Conservation (phyloP, 352 stramenopile genomes). For the Globisporangium abappressorium region DNA sequence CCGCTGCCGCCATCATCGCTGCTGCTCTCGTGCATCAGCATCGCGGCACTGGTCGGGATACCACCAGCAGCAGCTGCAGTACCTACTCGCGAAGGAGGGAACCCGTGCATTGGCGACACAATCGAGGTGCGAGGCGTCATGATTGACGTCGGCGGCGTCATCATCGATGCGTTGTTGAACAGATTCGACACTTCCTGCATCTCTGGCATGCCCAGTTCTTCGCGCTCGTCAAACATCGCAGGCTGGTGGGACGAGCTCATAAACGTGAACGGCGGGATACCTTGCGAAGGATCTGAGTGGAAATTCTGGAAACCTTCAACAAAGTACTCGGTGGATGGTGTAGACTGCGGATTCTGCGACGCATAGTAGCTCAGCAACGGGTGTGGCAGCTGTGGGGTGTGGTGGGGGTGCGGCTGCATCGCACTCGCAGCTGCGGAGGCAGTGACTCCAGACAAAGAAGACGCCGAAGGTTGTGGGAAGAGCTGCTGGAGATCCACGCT, state of each 20-base stretch:
- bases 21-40: conserved; percentile 14
- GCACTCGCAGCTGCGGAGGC: background rate
- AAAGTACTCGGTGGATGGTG: conserved; percentile 14
- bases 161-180: conserved; percentile 15
- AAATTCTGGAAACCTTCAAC: conserved; percentile 19
- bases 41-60: background rate
- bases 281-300: conserved; percentile 5
- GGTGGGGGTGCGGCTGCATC: conserved; percentile 9
- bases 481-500: conserved; percentile 22
- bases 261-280: conserved; percentile 9
- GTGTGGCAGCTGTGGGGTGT: background rate
- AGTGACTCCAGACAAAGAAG: background rate
- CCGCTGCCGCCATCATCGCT: conserved; percentile 11
- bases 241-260: conserved; percentile 2
- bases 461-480: conserved; percentile 8
- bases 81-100: conserved; percentile 2
- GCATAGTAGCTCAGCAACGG: conserved; percentile 12
- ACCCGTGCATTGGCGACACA: conserved; percentile 15
- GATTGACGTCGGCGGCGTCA: conserved; percentile 19
- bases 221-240: conserved; percentile 16
- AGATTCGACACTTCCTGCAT: conserved; percentile 17
- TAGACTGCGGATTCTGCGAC: conserved; percentile 1
- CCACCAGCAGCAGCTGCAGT: background rate
- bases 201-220: conserved; percentile 12
- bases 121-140: conserved; percentile 15